Evolutionary conservation across 1,139 yeast species (phyloP).

Genomic region (Hemisphaericaspora xylofermentans): DNA sequence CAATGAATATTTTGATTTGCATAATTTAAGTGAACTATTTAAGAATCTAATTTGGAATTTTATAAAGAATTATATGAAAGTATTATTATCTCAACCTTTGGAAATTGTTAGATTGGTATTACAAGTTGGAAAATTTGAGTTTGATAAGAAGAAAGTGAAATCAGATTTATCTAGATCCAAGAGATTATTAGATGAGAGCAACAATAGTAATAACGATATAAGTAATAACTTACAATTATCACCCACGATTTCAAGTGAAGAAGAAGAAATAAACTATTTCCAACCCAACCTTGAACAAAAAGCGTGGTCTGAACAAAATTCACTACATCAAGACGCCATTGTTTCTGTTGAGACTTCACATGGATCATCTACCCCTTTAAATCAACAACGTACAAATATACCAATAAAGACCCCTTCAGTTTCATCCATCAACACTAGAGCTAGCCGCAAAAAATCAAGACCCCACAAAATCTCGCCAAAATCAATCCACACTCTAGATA

Average conservation of each 20-base stretch:
- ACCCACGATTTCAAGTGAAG: constrained; percentile 48
- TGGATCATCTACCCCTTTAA: background rate
- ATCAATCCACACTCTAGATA: constrained; percentile 68
- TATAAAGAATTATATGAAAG: constrained; percentile 63
- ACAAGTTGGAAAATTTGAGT: constrained; percentile 70
- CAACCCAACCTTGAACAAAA: constrained; percentile 24
- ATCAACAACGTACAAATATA: background rate
- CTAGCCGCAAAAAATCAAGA: constrained; percentile 10
- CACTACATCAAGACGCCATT: background rate
- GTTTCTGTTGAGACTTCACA: constrained; percentile 17
- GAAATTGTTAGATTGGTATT: constrained; percentile 77
- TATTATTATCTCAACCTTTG: constrained; percentile 80
- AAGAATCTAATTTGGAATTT: constrained; percentile 59
- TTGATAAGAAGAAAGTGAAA: constrained; percentile 13
- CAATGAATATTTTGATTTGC: constrained; percentile 61
- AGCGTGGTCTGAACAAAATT: constrained; percentile 13
- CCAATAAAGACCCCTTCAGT: constrained; percentile 2
- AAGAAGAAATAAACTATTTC: constrained; percentile 55
- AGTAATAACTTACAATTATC: background rate
- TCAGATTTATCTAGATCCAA: constrained; percentile 9
- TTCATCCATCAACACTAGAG: background rate
- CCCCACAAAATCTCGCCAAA: constrained; percentile 51
- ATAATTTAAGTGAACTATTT: constrained; percentile 54
- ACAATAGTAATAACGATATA: constrained; percentile 10
- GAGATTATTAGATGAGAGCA: constrained; percentile 12